Evolutionary conservation across 2,329 filamentous ascomycete species (phyloP), one percentile per base, ranked within the genome.

Genomic region (Macrophomina pseudophaseolina): DNA sequence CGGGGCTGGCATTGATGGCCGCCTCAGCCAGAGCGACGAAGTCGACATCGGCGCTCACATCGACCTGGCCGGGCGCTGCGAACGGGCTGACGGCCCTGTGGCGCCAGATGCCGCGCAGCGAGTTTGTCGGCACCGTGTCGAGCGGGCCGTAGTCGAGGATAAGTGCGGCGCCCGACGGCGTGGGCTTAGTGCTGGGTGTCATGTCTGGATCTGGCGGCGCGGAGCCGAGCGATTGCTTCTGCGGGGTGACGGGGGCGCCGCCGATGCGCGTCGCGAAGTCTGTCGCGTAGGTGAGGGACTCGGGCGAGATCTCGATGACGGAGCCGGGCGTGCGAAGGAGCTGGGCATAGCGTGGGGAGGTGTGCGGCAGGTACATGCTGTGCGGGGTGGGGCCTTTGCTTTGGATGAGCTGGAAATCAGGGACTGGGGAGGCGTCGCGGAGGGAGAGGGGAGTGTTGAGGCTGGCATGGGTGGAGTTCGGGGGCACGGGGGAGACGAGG

Each of bases 141-240:
- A 88, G 79, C 4, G 94, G 91, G 18, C 95, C 95, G 80, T 99
- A 99, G 81, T 99, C 95, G 53, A 99, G 88, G 72, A 99, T 92
- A n/a, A 99, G 84, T 0, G 94, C 95, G 8, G 94, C 95, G 59
- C 95, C 95, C 0, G 89, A 90, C 0, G 94, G 88, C 0, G 75
- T 76, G 0, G 82, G 71, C 74, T 92, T 94, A 0, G 84, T 81
- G 58, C 53, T 56, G 1, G 67, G 69, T 65, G 42, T 70, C 51
- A 28, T 64, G 64, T 18, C 59, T 44, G 67, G 46, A n/a, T 70
- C 53, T 33, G 64, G 64, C 4, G 68, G 65, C 11, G 65, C 48
- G 54, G 64, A 1, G 73, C 64, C 33, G 70, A 68, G 4, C 74
- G 32, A 64, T 71, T 2, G 71, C 68, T 3, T 70, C 69, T 70